Conservation (phyloP, 2,329 filamentous ascomycete species). For the Paradendryphiella salina region DNA sequence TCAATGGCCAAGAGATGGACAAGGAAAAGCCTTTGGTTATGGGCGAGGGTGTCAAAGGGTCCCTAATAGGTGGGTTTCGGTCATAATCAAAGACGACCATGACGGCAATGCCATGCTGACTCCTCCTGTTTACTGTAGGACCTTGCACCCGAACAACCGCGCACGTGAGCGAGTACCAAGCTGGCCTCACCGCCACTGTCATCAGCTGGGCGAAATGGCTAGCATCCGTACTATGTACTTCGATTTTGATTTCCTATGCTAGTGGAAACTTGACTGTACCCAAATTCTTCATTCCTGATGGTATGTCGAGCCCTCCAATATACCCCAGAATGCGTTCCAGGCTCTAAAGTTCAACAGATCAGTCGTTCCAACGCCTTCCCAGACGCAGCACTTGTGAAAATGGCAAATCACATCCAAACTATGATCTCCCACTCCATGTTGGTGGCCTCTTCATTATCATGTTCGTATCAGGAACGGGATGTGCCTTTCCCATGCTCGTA, state of each 20-base stretch:
- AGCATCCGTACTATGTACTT: constrained; percentile 32
- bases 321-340: not conserved
- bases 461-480: constrained; percentile 51
- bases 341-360: not conserved
- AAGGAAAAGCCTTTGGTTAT: constrained; percentile 12
- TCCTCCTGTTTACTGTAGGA: constrained; percentile 19
- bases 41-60: constrained; percentile 37
- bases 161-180: constrained; percentile 24
- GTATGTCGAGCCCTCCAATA: constrained; percentile 9
- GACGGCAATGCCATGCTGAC: constrained; percentile 12
- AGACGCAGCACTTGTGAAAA: constrained; percentile 30
- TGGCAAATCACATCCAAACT: constrained; percentile 28
- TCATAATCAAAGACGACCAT: not conserved
- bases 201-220: constrained; percentile 30
- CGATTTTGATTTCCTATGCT: constrained; percentile 28
- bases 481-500: constrained; percentile 64
- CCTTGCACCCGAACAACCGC: constrained; percentile 36
- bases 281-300: constrained; percentile 7
- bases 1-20: constrained; percentile 24
- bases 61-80: constrained; percentile 17
- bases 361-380: constrained; percentile 18
- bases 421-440: constrained; percentile 38
- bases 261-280: constrained; percentile 12
- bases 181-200: constrained; percentile 16
- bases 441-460: constrained; percentile 43